A percentile compares a stretch with the other conserved stretches of the same genome.
Conservation (phyloP, 345 rosid species). For the Populus ilicifolia region DNA sequence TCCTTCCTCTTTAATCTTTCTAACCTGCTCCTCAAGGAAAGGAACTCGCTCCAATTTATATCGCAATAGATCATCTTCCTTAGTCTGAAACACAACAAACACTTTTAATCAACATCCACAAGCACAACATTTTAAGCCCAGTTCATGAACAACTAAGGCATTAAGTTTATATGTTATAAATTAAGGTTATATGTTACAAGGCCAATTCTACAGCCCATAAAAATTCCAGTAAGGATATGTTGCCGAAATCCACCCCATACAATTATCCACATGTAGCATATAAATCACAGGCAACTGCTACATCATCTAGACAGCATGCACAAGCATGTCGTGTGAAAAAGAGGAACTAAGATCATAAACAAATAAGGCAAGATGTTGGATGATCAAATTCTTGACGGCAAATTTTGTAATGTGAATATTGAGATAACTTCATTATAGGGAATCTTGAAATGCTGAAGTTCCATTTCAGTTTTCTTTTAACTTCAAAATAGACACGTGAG, state of each 20-base stretch:
- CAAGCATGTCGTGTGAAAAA: neutral
- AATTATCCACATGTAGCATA: neutral
- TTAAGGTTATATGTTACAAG: too few species aligned
- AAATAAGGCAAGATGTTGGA: neutral
- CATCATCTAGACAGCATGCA: neutral
- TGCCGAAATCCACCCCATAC: neutral
- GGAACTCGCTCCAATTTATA: conserved; percentile 62
- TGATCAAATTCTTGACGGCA: too few species aligned
- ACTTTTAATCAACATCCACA: neutral
- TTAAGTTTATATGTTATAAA: too few species aligned
- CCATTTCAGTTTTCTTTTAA: too few species aligned
- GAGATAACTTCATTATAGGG: too few species aligned
- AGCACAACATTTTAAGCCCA: neutral
- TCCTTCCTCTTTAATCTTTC: conserved; percentile 64
- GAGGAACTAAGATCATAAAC: neutral
- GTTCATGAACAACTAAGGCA: neutral
- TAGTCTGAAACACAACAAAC: conserved; percentile 42
- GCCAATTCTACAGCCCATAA: too few species aligned
- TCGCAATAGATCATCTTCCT: conserved; percentile 66
- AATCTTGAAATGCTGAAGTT: too few species aligned
- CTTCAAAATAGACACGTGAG: too few species aligned
- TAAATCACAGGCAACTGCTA: neutral
- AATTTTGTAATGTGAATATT: too few species aligned
- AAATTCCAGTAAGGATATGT: too few species aligned
- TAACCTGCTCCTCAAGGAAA: conserved; percentile 81